Evolutionary conservation across 2,329 filamentous ascomycete genomes (phyloP).

Genomic region (Epichloe typhina): DNA sequence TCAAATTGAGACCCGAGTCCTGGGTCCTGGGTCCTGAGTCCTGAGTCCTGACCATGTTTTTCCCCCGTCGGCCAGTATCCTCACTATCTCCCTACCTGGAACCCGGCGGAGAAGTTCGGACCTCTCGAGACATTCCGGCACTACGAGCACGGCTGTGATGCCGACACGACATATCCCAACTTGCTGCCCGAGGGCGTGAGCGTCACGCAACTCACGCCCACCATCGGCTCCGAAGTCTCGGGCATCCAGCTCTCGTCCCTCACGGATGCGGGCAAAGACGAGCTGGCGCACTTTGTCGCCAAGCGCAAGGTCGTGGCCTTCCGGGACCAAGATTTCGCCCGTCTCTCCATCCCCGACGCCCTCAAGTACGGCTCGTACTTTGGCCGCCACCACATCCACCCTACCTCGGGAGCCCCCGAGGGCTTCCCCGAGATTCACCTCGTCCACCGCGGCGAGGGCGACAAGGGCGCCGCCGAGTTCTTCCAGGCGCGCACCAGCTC

Average conservation of each 20-base stretch:
- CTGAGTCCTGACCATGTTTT: neutral
- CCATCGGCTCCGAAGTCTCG: slow-evolving; percentile 58
- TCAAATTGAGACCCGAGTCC: no score
- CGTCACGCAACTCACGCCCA: slow-evolving; percentile 53
- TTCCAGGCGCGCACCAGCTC: slow-evolving; percentile 60
- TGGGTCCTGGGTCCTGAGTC: neutral
- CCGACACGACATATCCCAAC: slow-evolving; percentile 55
- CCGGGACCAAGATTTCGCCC: slow-evolving; percentile 59
- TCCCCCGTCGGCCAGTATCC: slow-evolving; percentile 36
- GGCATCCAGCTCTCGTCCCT: slow-evolving; percentile 61
- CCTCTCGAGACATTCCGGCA: slow-evolving; percentile 59
- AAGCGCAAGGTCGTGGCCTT: slow-evolving; percentile 70
- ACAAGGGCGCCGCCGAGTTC: slow-evolving; percentile 40
- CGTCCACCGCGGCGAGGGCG: slow-evolving; percentile 53
- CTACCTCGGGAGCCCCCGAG: slow-evolving; percentile 64
- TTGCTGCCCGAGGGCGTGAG: slow-evolving; percentile 43
- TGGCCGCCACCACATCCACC: slow-evolving; percentile 70
- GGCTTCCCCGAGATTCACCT: slow-evolving; percentile 63
- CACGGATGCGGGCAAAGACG: slow-evolving; percentile 56
- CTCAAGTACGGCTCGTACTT: slow-evolving; percentile 63
- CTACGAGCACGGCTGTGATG: slow-evolving; percentile 63
- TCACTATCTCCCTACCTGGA: slow-evolving; percentile 62
- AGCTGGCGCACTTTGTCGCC: slow-evolving; percentile 62
- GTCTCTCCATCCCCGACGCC: slow-evolving; percentile 56
- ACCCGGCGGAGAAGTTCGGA: slow-evolving; percentile 48